phyloP scores from a whole-genome alignment of 2,329 filamentous ascomycete species.

The Tolypocladium paradoxum region DNA sequence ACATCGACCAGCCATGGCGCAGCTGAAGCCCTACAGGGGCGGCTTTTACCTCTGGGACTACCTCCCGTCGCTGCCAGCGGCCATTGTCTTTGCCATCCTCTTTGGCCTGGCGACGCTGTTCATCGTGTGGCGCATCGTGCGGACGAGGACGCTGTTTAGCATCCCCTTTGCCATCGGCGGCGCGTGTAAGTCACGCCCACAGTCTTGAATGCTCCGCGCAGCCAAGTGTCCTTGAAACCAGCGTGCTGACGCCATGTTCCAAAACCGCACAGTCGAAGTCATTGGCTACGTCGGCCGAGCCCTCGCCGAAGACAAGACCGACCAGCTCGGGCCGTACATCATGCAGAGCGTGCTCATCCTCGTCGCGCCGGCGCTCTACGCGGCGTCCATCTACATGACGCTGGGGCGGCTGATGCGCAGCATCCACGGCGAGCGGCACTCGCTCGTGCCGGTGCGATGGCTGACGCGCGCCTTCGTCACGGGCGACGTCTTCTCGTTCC shows the following conservation, averaged over 20 bases:
- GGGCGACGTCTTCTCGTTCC: constrained; percentile 42
- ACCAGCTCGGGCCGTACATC: constrained; percentile 24
- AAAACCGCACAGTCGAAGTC: constrained; percentile 25
- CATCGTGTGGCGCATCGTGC: constrained; percentile 30
- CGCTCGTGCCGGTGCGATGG: constrained; percentile 24
- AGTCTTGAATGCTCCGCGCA: no score
- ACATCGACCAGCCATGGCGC: constrained; percentile 12
- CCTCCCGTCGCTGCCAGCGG: constrained; percentile 32
- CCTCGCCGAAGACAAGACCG: constrained; percentile 16
- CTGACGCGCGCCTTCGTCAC: constrained; percentile 44
- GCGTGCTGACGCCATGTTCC: no score
- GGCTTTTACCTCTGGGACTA: constrained; percentile 24
- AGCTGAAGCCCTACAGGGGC: constrained; percentile 17
- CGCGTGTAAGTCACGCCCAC: constrained; percentile 33
- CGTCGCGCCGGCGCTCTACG: constrained; percentile 35
- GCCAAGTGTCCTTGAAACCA: no score
- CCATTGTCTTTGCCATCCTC: constrained; percentile 32
- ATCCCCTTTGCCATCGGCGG: constrained; percentile 36
- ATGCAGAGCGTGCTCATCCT: constrained; percentile 32
- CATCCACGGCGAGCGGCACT: constrained; percentile 22
- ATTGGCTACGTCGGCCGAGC: constrained; percentile 29
- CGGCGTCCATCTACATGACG: constrained; percentile 41
- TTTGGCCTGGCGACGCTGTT: constrained; percentile 32
- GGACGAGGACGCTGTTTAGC: constrained; percentile 38
- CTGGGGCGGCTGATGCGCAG: constrained; percentile 31